Base-by-base conservation (phyloP, 257 asterid genomes). In the Perilla frutescens region DNA sequence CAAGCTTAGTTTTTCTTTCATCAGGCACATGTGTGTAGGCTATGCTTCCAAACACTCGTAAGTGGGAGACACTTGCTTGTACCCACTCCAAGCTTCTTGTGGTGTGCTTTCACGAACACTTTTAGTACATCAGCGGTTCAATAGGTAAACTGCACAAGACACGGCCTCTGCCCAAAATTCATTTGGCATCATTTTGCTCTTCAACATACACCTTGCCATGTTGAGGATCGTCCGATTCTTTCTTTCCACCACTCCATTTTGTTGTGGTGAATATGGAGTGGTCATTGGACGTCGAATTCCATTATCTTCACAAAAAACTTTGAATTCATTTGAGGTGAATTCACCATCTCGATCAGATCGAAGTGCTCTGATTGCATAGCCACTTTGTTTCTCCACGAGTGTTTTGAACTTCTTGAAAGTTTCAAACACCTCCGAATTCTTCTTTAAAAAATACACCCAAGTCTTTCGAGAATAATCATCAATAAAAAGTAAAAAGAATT, bases 121-220 rank as follows among this genome's bases (percentile, higher is more conserved):
- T 20, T 44, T 62, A 7, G 34, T n/a, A 39, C 41, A 6, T 4
- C 68, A 40, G 2, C 68, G 37, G 9, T 62, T 62, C 68, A 62
- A 8, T 39, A 62, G 20, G 48, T 62, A 62, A 8, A 62, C 68
- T 1, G 37, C 53, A 15, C n/a, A 62, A 0, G 32, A 39, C 3
- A 62, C 8, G 15, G n/a, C 68, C 40, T 39, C 48, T 12, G 66
- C 48, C 48, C 66, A 62, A 6, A 13, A 39, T 36, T 32, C 20
- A 0, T 75, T 66, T 7, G 68, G 68, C 68, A 74, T 56, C 4
- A 55, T 45, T 10, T 56, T 67, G 14, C 62, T 34, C 20, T 50
- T 67, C 62, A 67, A 50, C 72, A 67, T 51, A 26, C 45, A 47
- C 32, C 13, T 47, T 8, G 4, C 39, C 56, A 64, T 64, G 56